Conservation (phyloP, 2,329 filamentous ascomycete species). For the Beauveria brongniartii region DNA sequence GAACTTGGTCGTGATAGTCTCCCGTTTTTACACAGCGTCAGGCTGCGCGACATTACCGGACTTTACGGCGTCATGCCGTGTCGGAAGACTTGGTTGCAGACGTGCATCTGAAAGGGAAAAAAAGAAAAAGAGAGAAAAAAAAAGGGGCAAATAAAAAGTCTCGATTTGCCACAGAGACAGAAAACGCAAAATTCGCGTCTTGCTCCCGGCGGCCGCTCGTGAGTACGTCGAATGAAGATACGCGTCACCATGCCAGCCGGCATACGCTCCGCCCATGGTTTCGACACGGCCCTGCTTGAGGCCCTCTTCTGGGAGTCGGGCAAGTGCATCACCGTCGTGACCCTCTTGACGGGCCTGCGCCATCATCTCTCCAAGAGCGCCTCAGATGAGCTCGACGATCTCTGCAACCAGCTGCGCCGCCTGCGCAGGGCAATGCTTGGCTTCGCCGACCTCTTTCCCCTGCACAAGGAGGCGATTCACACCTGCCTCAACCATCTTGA, state of each 20-base stretch:
- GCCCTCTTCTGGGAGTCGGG: conserved; percentile 3
- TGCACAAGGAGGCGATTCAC: neutral
- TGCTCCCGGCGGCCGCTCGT: neutral
- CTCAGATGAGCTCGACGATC: neutral
- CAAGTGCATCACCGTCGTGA: neutral
- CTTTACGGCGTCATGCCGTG: neutral
- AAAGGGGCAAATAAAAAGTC: neutral
- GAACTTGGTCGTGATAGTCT: neutral
- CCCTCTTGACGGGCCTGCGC: neutral
- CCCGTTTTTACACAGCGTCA: neutral
- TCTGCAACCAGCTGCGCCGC: neutral
- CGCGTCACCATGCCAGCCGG: neutral
- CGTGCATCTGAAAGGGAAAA: neutral
- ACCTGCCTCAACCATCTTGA: conserved; percentile 5
- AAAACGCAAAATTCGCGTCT: no score
- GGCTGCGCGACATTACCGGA: neutral
- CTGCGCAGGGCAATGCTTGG: conserved; percentile 2
- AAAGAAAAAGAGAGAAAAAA: neutral
- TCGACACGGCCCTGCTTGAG: conserved; percentile 2
- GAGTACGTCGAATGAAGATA: neutral
- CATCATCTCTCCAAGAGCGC: neutral
- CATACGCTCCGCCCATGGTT: neutral
- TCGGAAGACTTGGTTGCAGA: no score
- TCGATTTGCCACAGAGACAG: neutral
- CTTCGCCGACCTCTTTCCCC: conserved; percentile 8